phyloP scores from a whole-genome alignment of 768 basidiomycete species.

The Candolleomyces eurysporus region DNA sequence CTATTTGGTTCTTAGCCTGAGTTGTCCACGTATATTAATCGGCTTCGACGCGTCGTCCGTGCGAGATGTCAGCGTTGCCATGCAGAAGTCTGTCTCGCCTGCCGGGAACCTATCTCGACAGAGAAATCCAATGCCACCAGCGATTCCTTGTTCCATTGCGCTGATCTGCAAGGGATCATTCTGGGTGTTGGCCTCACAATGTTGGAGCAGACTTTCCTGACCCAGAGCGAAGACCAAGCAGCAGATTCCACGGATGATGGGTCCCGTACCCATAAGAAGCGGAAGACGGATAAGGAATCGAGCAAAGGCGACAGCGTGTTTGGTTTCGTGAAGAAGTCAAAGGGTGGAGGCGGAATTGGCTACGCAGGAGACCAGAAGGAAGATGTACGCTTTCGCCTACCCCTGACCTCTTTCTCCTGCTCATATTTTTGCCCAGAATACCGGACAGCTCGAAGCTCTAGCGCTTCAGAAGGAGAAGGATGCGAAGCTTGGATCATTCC shows the following conservation, averaged over 20 bases:
- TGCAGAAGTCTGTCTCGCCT: constrained; percentile 68
- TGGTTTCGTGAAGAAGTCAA: constrained; percentile 53
- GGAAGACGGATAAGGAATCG: constrained; percentile 35
- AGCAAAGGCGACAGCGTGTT: constrained; percentile 48
- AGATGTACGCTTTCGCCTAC: constrained; percentile 58
- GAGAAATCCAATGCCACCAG: constrained; percentile 45
- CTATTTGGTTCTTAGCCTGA: constrained; percentile 47
- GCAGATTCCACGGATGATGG: constrained; percentile 31
- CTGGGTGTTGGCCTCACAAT: constrained; percentile 88
- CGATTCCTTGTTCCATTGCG: constrained; percentile 80
- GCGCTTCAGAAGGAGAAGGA: constrained; percentile 75
- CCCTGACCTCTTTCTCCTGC: neutral
- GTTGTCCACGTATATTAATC: constrained; percentile 67
- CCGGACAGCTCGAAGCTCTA: constrained; percentile 78
- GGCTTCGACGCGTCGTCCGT: constrained; percentile 56
- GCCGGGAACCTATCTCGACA: constrained; percentile 60
- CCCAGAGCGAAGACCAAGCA: constrained; percentile 41
- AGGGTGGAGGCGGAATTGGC: constrained; percentile 65
- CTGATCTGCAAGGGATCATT: constrained; percentile 85
- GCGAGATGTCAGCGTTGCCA: constrained; percentile 63
- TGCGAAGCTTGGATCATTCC: constrained; percentile 63
- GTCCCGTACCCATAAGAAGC: constrained; percentile 41
- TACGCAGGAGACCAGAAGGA: constrained; percentile 84
- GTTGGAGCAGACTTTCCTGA: constrained; percentile 71
- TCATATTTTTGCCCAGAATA: constrained; percentile 44